Base-by-base conservation (phyloP, 2,329 filamentous ascomycete species). In the Paramyrothecium sp. region DNA sequence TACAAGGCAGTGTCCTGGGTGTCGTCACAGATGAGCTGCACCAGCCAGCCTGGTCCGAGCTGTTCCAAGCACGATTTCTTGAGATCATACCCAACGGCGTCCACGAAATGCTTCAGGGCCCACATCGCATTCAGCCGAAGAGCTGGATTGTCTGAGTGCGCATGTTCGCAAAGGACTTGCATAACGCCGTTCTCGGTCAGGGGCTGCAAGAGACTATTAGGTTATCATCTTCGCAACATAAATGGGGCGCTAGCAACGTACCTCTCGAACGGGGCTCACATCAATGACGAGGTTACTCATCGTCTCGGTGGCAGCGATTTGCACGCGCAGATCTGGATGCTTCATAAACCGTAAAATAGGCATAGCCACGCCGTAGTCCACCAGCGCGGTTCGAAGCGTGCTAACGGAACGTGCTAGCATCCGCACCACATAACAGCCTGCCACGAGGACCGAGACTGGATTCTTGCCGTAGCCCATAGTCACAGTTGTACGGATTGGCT, bases 61-160 rank as follows among this genome's bases (percentile, higher is more conserved):
- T 90, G 87, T 53, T 93, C 87, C 13, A 98, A 76, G 58, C 91
- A 91, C 51, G 84, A 82, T 66, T 89, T 89, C 73, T 95, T 96
- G 63, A 90, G 78, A 13, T 89, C 83, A 49, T 89, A 86, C 19
- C 83, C 82, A 7, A 90, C 85, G 21, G 86, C 87, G 61, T 90
- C 83, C 3, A 96, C 89, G 53, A 97, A 82, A 73, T 98, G 92
- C 70, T 98, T 98, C 57, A 99, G 77, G 7, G 92, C 92, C 94
- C 95, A 99, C 2, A 99, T 75, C 21, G 93, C 92, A 65, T 95
- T 92, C 23, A 96, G 81, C 22, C 92, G 86, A 54, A 98, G 79
- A 51, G 88, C 85, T n/a, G 89, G 84, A 67, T 94, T 90, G 51
- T 84, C 81, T 1, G 91, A 95, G 70, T 90, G 90, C 2, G 93